Evolutionary conservation across 805 yeast genomes (phyloP).

Genomic region (Hanseniaspora mollemarum): DNA sequence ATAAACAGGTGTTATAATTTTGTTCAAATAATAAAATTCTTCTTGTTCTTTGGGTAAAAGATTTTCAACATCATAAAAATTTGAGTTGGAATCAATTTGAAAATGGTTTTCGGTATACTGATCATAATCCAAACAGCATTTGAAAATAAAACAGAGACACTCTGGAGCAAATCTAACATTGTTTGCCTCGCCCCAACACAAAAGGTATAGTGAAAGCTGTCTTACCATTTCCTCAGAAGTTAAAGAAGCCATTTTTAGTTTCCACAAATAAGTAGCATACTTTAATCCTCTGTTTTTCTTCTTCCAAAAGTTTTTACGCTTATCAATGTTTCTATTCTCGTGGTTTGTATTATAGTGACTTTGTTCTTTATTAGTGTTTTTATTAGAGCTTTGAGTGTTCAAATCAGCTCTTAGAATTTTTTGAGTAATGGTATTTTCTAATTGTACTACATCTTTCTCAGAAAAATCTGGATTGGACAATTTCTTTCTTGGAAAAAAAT

Average conservation of each 20-base stretch:
- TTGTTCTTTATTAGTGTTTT: neutral
- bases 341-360: neutral
- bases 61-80: neutral
- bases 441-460: neutral
- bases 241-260: slow-evolving; percentile 44
- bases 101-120: slow-evolving; percentile 36
- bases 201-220: slow-evolving; percentile 57
- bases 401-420: neutral
- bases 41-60: slow-evolving; percentile 18
- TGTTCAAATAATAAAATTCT: slow-evolving; percentile 48
- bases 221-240: slow-evolving; percentile 48
- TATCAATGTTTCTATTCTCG: slow-evolving; percentile 33
- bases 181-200: slow-evolving; percentile 87
- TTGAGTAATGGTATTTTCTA: slow-evolving; percentile 1
- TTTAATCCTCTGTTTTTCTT: slow-evolving; percentile 36
- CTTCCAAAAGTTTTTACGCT: slow-evolving; percentile 43
- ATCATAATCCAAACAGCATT: slow-evolving; percentile 67
- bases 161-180: slow-evolving; percentile 82
- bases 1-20: slow-evolving; percentile 65
- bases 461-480: slow-evolving; percentile 38
- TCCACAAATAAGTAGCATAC: slow-evolving; percentile 79
- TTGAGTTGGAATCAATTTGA: slow-evolving; percentile 72
- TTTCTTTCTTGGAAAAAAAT: slow-evolving; percentile 11
- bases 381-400: neutral
- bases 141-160: slow-evolving; percentile 71